Evolutionary conservation across 768 basidiomycete species (phyloP).

Genomic region (Mycena polygramma): DNA sequence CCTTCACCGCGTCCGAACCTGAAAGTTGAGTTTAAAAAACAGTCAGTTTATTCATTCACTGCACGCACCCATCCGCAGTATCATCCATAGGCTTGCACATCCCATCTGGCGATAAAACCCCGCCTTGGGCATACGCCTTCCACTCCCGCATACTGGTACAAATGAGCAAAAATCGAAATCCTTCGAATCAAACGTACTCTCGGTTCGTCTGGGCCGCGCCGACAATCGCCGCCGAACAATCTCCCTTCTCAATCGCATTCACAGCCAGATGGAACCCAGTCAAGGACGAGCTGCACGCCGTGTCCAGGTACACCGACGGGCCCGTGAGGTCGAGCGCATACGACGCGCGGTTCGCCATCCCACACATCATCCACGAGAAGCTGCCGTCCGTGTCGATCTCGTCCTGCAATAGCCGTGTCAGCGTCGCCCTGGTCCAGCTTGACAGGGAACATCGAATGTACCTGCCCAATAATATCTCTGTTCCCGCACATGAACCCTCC

Average conservation of each 20-base stretch:
- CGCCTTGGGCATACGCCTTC: constrained; percentile 13
- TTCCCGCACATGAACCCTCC: constrained; percentile 1
- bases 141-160: constrained; percentile 2
- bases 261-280: constrained; percentile 54
- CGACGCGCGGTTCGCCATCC: constrained; percentile 46
- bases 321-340: constrained; percentile 42
- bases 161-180: no score
- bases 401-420: background rate
- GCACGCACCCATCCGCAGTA: constrained; percentile 6
- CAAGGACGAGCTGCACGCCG: constrained; percentile 55
- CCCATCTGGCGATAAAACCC: constrained; percentile 24
- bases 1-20: constrained; percentile 42
- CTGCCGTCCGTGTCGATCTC: background rate
- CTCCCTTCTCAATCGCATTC: constrained; percentile 49
- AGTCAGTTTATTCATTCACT: no score
- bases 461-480: no score
- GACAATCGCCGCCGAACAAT: constrained; percentile 53
- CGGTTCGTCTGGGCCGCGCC: constrained; percentile 44
- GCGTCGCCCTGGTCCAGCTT: no score
- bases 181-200: background rate
- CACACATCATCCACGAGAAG: constrained; percentile 27
- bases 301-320: constrained; percentile 55
- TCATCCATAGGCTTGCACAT: constrained; percentile 35
- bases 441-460: no score
- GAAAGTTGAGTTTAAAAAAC: background rate